Base-by-base conservation (phyloP, 176 grass and related monocot genomes). In the Raddia guianensis region DNA sequence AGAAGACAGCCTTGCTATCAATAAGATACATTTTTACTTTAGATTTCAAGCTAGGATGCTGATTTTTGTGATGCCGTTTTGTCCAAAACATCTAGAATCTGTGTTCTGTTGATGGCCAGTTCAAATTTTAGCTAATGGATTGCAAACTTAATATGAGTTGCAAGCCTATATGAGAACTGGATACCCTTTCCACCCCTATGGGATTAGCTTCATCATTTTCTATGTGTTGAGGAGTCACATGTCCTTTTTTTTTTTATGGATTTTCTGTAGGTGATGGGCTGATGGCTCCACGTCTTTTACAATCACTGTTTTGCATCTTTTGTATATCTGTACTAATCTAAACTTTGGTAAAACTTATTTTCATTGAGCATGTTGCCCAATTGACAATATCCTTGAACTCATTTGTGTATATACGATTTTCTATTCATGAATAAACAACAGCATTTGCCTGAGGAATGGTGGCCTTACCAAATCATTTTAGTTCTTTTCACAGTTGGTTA, bases 281-380 rank as follows among this genome's bases (percentile, higher is more conserved):
- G 59, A 93, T 86, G 75, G 88, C 90, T 79, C 92, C 92, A 13
- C 89, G 92, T 46, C 75, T 98, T 77, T 76, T 98, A n/a, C 92
- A 95, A 75, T 84, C 90, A 56, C 56, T 95, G 0, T 27, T 98
- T 93, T 88, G 88, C 96, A 59, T 83, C 92, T 19, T 50, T 90
- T 37, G 96, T 88, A 66, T 90, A 98, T 89, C 73, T 98, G 1
- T 98, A 95, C 79, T 20, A 89, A 57, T 95, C 90, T 86, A 98
- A 86, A 69, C 86, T 98, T 66, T 95, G 27, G 1, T 92, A 55
- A 98, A 91, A 81, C 82, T 91, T 44, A 72, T 95, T 65, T 98
- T 98, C 69, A 50, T 80, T 27, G 79, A 84, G 63, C 81, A 91
- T 21, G 90, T 93, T 87, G 96, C 90, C 51, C 69, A 66, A 70